These are phyloP conservation scores for Fraxinus ornus DNA, from an alignment of 305 asterid genomes.

Conservation along the genomic window DNA sequence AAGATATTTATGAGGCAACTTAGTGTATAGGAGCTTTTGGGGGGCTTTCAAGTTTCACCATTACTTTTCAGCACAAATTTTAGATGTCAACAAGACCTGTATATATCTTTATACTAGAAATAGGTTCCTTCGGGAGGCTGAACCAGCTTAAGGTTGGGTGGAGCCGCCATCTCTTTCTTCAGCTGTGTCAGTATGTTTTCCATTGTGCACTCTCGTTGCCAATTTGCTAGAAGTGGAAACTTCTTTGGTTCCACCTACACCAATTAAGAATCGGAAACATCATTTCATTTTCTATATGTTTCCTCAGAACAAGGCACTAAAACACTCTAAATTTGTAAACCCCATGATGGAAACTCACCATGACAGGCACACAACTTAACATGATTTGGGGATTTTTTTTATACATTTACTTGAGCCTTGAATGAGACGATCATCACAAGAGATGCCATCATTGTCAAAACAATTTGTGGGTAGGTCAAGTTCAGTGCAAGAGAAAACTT, in stretches of 20 bases:
- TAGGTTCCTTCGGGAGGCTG: background rate
- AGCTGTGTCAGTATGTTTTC: background rate
- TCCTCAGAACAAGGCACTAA: background rate
- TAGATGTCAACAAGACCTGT: background rate
- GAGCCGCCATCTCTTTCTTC: background rate
- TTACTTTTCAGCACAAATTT: background rate
- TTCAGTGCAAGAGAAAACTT: background rate
- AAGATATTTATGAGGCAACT: background rate
- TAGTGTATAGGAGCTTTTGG: background rate
- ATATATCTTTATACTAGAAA: background rate
- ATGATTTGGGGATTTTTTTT: background rate
- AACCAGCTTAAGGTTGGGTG: background rate
- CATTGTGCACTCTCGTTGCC: background rate
- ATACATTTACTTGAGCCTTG: background rate
- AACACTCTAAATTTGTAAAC: background rate
- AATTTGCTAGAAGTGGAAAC: constrained; percentile 22
- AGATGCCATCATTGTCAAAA: background rate
- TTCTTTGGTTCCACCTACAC: constrained; percentile 53
- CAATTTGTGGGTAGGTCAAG: background rate
- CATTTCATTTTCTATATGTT: background rate
- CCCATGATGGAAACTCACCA: background rate
- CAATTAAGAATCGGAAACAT: background rate
- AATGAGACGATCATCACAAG: background rate
- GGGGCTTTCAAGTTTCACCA: background rate
- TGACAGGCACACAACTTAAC: background rate